Evolutionary conservation across 192 early-diverging fungal species (phyloP).

Genomic region (Mortierella alpina): DNA sequence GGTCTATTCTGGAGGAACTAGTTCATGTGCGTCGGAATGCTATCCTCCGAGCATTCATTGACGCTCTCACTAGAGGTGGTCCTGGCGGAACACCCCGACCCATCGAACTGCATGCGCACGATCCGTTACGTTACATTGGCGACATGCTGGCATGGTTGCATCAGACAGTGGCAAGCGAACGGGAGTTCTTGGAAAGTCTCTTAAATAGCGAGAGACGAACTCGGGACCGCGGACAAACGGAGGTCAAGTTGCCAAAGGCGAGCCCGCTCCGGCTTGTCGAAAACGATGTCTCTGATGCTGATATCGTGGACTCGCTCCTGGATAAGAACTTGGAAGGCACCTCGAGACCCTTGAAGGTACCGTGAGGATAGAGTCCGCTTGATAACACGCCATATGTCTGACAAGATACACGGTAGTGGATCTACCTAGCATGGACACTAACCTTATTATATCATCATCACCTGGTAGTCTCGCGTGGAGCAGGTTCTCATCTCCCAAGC

Average conservation of each 20-base stretch:
- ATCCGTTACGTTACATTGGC: constrained; percentile 91
- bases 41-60: constrained; percentile 74
- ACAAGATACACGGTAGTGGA: no score
- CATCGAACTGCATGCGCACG: constrained; percentile 93
- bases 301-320: constrained; percentile 62
- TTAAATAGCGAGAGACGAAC: constrained; percentile 57
- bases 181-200: constrained; percentile 86
- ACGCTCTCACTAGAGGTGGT: constrained; percentile 81
- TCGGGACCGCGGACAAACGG: constrained; percentile 37
- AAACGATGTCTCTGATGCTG: constrained; percentile 53
- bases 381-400: not conserved
- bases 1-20: constrained; percentile 79
- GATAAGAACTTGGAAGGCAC: constrained; percentile 81
- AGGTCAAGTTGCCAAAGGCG: constrained; percentile 42
- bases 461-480: constrained; percentile 73
- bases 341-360: constrained; percentile 78
- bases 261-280: constrained; percentile 32
- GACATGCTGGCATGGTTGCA: constrained; percentile 99
- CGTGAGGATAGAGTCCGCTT: not conserved
- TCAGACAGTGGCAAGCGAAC: constrained; percentile 88
- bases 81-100: constrained; percentile 84
- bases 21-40: constrained; percentile 73
- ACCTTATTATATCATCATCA: not conserved
- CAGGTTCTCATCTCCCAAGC: constrained; percentile 78
- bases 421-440: no score